A percentile compares a stretch with the other conserved stretches of the same genome.
These are phyloP conservation scores for Themeda triandra DNA, from an alignment of 176 grass and related monocot species.

Conservation along the genomic window DNA sequence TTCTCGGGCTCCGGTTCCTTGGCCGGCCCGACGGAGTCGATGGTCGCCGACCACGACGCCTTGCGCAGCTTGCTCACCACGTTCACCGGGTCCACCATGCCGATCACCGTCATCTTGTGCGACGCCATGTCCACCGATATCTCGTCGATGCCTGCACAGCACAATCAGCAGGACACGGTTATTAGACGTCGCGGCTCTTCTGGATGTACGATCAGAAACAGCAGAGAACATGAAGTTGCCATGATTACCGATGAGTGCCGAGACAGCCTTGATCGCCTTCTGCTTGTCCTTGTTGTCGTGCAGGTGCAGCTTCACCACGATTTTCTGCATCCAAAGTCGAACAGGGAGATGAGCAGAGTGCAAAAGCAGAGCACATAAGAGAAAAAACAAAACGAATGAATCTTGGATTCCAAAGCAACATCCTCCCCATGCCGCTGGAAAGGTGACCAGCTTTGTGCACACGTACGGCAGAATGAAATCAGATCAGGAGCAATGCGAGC, in stretches of 20 bases:
- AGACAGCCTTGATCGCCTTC: conserved; percentile 80
- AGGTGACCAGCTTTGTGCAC: conserved; percentile 23
- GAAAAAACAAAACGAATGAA: background rate
- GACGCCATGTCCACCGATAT: conserved; percentile 74
- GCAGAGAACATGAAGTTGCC: background rate
- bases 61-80: conserved; percentile 89
- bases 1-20: conserved; percentile 85
- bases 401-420: conserved; percentile 32
- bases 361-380: background rate
- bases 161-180: background rate
- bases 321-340: conserved; percentile 52
- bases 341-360: background rate
- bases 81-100: conserved; percentile 65
- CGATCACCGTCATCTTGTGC: conserved; percentile 70
- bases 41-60: conserved; percentile 41
- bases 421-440: conserved; percentile 23
- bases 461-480: background rate
- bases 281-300: conserved; percentile 74
- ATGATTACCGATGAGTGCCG: conserved; percentile 49
- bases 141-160: conserved; percentile 55
- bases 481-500: background rate
- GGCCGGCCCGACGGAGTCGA: conserved; percentile 56
- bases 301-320: conserved; percentile 72
- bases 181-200: background rate
- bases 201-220: background rate